Evolutionary conservation across 805 yeast genomes (phyloP).

Genomic region (Candida sithepensis): DNA sequence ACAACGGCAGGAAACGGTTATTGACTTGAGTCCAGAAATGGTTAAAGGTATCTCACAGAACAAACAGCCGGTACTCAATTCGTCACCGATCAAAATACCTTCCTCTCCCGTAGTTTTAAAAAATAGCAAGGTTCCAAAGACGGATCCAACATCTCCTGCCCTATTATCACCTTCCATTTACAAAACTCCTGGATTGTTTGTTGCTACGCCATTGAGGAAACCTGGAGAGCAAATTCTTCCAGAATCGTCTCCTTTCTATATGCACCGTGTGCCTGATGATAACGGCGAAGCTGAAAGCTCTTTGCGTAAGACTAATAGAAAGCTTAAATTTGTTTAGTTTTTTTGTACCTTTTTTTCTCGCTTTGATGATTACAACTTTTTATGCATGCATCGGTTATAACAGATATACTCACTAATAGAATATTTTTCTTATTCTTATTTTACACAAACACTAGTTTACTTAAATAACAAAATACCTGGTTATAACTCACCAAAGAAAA

Average conservation of each 20-base stretch:
- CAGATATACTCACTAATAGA: background rate
- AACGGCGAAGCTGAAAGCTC: background rate
- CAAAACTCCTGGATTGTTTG: background rate
- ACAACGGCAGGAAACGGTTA: background rate
- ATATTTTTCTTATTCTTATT: background rate
- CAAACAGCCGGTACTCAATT: constrained; percentile 2
- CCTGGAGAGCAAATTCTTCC: constrained; percentile 34
- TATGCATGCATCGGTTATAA: background rate
- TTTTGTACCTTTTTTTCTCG: constrained; percentile 18
- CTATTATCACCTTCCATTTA: background rate
- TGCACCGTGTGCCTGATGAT: constrained; percentile 5
- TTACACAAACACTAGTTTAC: background rate
- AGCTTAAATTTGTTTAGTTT: constrained; percentile 14
- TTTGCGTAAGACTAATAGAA: constrained; percentile 15
- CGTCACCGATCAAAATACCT: constrained; percentile 6
- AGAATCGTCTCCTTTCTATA: constrained; percentile 36
- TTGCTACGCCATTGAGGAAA: constrained; percentile 14
- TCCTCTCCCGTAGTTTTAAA: background rate
- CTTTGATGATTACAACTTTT: constrained; percentile 19
- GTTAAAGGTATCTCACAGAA: background rate
- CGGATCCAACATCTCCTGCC: background rate
- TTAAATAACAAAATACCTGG: background rate
- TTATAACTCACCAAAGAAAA: constrained; percentile 64
- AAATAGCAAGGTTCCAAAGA: background rate
- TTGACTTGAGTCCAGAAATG: constrained; percentile 1